Evolutionary conservation across 805 yeast genomes (phyloP).

Genomic region (Candida jianshihensis): DNA sequence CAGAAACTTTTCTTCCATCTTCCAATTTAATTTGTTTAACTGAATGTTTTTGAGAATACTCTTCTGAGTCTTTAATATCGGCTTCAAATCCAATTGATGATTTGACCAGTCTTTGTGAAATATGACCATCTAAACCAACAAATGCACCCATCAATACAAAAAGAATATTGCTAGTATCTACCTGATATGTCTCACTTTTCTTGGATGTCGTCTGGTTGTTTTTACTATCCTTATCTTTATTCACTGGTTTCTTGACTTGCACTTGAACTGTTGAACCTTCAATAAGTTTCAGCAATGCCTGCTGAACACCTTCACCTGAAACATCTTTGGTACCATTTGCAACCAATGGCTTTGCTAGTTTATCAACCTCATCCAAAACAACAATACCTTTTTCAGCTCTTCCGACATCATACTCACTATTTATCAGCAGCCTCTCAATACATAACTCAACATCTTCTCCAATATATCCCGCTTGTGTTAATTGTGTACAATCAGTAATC

Average conservation of each 20-base stretch:
- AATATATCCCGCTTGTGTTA: slow-evolving; percentile 60
- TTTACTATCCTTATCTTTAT: slow-evolving; percentile 21
- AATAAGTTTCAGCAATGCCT: slow-evolving; percentile 46
- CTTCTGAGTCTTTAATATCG: slow-evolving; percentile 8
- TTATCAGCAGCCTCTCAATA: slow-evolving; percentile 42
- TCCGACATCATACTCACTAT: slow-evolving; percentile 44
- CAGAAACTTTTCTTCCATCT: slow-evolving; percentile 31
- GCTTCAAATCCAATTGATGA: slow-evolving; percentile 21
- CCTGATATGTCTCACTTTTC: slow-evolving; percentile 36
- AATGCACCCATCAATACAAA: slow-evolving; percentile 59
- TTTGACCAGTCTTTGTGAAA: slow-evolving; percentile 31
- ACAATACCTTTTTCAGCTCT: slow-evolving; percentile 51
- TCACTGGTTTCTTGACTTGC: slow-evolving; percentile 37
- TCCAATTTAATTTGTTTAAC: slow-evolving; percentile 30
- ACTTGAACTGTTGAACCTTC: slow-evolving; percentile 49
- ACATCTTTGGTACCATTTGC: slow-evolving; percentile 48
- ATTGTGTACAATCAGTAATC: slow-evolving; percentile 53
- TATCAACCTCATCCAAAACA: slow-evolving; percentile 55
- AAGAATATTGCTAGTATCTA: slow-evolving; percentile 49
- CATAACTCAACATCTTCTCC: slow-evolving; percentile 60
- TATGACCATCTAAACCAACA: slow-evolving; percentile 47
- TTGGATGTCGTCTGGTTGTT: slow-evolving; percentile 26
- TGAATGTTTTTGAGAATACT: slow-evolving; percentile 15
- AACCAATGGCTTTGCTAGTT: slow-evolving; percentile 42
- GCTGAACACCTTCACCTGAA: slow-evolving; percentile 62